A percentile compares a stretch with the other conserved stretches of the same genome.
Conservation (phyloP, 169 alveolate species). For the Plasmodium gonderi region DNA sequence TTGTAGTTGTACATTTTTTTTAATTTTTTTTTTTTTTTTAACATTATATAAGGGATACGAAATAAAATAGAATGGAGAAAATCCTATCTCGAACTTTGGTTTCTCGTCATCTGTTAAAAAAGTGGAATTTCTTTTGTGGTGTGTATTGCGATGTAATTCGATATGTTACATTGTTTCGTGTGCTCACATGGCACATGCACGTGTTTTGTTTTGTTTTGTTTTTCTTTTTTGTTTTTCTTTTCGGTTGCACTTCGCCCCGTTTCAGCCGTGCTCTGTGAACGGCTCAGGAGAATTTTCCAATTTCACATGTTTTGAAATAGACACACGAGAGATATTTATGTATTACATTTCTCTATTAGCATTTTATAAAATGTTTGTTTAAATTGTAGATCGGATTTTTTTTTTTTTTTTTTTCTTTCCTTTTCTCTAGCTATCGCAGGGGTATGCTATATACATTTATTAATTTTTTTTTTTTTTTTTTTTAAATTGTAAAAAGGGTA, state of each 20-base stretch:
- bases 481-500: not conserved
- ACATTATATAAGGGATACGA: conserved; percentile 69
- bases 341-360: conserved; percentile 64
- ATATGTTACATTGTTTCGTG: not conserved
- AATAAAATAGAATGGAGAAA: conserved; percentile 60
- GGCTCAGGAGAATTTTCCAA: not conserved
- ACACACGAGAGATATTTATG: not conserved
- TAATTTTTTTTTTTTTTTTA: conserved; percentile 4
- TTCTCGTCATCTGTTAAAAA: conserved; percentile 50
- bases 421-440: not conserved
- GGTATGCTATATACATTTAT: not conserved
- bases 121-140: not conserved
- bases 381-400: not conserved
- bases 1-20: too few species aligned
- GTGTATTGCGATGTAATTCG: too few species aligned
- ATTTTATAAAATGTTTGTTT: conserved; percentile 37
- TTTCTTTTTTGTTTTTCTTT: not conserved
- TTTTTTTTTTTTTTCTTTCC: too few species aligned
- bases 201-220: not conserved
- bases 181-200: too few species aligned
- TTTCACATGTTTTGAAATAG: not conserved
- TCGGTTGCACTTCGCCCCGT: not conserved
- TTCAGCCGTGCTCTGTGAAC: not conserved
- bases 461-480: not conserved
- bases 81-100: conserved; percentile 65